Base-by-base conservation (phyloP, 2,329 filamentous ascomycete genomes). In the Colletotrichum sp. region DNA sequence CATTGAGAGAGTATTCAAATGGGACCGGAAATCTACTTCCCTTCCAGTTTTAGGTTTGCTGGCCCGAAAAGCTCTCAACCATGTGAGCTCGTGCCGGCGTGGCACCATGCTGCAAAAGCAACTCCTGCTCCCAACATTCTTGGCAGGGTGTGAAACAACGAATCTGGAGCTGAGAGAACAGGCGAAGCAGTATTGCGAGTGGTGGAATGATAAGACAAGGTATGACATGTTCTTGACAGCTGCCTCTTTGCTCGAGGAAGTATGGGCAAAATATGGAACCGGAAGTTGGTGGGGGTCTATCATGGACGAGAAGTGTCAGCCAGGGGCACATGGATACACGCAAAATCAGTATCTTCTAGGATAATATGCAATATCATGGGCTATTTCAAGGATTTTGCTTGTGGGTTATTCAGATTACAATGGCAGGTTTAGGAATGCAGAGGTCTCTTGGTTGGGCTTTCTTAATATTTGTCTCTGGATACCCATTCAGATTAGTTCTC, bases 81-180 rank as follows among this genome's bases (percentile, higher is more conserved):
- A 82, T 75, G 79, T 82, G n/a, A 72, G 78, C 7, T 80, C 79
- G 21, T 83, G 82, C 68, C 77, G 81, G 10, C 73, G 71, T 16
- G 80, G 77, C 13, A 79, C 78, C 1, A 79, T 82, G 59, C 77
- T 81, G 1, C 83, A 84, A 72, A 85, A 85, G 66, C 84, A 85
- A 58, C 76, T 85, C 0, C 79, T 85, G 4, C 78, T 85, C 2
- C 83, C 84, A 1, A 79, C 84, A 0, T 85, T 85, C 38, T 72
- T 85, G 1, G 83, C 83, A 0, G 83, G 79, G 3, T 79, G 79
- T 24, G 84, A 84, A 73, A 80, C 79, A 2, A 77, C 55, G 10
- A 79, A 81, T 14, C 65, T 75, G 16, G 64, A 78, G 26, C 28
- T 82, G 69, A 77, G 81, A 2, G 67, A 77, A 26, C 78, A 79